phyloP scores from a whole-genome alignment of 331 rosid species.

The Malus hybrid region DNA sequence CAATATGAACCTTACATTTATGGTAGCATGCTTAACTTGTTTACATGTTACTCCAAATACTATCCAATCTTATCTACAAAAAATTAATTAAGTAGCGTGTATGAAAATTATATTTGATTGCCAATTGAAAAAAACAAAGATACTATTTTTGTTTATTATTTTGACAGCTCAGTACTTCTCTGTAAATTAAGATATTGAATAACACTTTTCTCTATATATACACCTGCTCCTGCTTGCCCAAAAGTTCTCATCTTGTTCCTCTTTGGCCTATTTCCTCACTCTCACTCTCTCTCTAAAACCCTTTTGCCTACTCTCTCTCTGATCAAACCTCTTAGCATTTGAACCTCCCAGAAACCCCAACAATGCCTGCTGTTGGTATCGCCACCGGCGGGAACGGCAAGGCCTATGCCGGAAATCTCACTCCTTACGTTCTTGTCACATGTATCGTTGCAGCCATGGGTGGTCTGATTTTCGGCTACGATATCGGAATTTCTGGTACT shows the following conservation, averaged over 20 bases:
- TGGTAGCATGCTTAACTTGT: not conserved
- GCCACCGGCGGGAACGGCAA: slow-evolving; percentile 18
- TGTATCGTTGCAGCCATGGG: slow-evolving; percentile 94
- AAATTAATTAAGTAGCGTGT: not conserved
- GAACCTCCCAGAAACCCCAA: not conserved
- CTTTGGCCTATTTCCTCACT: not conserved
- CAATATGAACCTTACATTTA: too few relatives aligned
- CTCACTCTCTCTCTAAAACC: not conserved
- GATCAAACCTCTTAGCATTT: not conserved
- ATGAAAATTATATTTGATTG: not conserved
- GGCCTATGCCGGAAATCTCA: slow-evolving; percentile 68
- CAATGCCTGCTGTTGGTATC: slow-evolving; percentile 67
- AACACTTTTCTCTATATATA: slow-evolving; percentile 23
- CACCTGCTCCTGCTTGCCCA: not conserved
- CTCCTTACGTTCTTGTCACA: slow-evolving; percentile 54
- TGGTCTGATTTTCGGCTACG: slow-evolving; percentile 86
- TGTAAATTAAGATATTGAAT: not conserved
- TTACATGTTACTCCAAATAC: slow-evolving; percentile 7
- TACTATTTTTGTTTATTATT: not conserved
- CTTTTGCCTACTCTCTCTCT: not conserved
- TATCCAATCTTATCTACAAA: slow-evolving; percentile 12
- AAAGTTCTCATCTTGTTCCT: slow-evolving; percentile 11
- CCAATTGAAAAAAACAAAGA: not conserved
- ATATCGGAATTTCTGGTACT: slow-evolving; percentile 84
- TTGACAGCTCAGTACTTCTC: slow-evolving; percentile 31